Conservation (phyloP, 2,329 filamentous ascomycete genomes). For the Fusarium sp. region DNA sequence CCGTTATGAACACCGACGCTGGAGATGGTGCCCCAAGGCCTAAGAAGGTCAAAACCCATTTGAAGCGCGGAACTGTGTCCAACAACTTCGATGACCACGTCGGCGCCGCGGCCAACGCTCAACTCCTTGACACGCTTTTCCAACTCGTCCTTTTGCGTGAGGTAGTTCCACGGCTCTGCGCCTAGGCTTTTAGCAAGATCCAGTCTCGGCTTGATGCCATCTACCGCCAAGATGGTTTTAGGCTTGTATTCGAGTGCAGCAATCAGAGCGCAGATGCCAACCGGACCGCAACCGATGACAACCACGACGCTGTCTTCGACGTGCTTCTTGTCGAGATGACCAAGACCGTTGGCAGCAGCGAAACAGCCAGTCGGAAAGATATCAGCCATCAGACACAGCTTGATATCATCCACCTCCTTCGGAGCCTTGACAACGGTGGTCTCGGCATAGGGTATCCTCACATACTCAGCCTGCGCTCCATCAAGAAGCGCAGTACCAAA, state of each 20-base stretch:
- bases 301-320: constrained; percentile 5
- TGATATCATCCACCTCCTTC: constrained; percentile 7
- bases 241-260: constrained; percentile 23
- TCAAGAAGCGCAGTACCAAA: constrained; percentile 19
- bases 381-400: constrained; percentile 36
- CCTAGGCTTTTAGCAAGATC: constrained; percentile 9
- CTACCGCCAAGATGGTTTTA: constrained; percentile 14
- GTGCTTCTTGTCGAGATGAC: not conserved
- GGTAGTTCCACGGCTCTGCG: constrained; percentile 73
- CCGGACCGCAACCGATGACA: constrained; percentile 31
- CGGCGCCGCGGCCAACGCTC: constrained; percentile 83
- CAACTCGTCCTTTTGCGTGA: constrained; percentile 72
- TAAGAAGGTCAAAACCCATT: constrained; percentile 72
- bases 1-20: constrained; percentile 79
- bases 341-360: constrained; percentile 68
- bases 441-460: constrained; percentile 25
- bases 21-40: constrained; percentile 76
- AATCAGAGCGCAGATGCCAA: constrained; percentile 28
- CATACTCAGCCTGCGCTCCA: constrained; percentile 32
- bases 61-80: constrained; percentile 73
- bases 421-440: constrained; percentile 28
- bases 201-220: constrained; percentile 23
- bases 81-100: constrained; percentile 82
- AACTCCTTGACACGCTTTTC: constrained; percentile 75
- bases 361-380: constrained; percentile 36